Evolutionary conservation across 1,139 yeast genomes (phyloP), one percentile per base, ranked within the genome.

Genomic region (Blastobotrys petasosporus): DNA sequence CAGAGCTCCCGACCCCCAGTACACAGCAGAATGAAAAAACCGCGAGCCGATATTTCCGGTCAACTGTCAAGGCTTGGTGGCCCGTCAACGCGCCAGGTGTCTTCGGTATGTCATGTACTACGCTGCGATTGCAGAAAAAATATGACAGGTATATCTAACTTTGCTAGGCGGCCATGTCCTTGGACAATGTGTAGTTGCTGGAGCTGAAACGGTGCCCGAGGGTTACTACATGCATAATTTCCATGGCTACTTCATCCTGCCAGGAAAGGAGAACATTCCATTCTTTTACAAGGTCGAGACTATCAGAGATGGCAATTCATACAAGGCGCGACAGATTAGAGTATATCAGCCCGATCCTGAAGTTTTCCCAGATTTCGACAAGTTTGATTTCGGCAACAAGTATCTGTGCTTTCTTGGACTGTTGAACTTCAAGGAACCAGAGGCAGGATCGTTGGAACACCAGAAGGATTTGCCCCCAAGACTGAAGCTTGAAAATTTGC

Each of bases 241-340:
- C 37, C 63, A 59, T 41, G 63, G 65, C n/a, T 57, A 62, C 49
- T 64, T 64, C 42, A 51, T 64, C 35, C 54, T 54, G 31, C 66
- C 66, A 0, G 67, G 66, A 1, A 50, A 54, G 11, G 50, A 53
- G 25, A 51, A 57, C 23, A 53, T 59, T 6, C 67, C 67, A 2
- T 63, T 63, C 39, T 47, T 54, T 6, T 64, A 62, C 49, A 48
- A 52, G 16, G 63, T 63, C n/a, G 60, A 57, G 29, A 48, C 50
- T 2, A 45, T 63, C 7, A 51, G 67, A 10, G 53, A 58, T 41
- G 66, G 67, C 8, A 47, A 54, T 29, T 53, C 59, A 1, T 63
- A 60, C 46, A 44, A 53, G 16, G 57, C 59, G 3, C 55, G 67
- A 10, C 54, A 54, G 38, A 57, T 63, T 42, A 50, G 56, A 41